Conservation (phyloP, 306 rosid genomes). For the Cicer pinnatifidum region DNA sequence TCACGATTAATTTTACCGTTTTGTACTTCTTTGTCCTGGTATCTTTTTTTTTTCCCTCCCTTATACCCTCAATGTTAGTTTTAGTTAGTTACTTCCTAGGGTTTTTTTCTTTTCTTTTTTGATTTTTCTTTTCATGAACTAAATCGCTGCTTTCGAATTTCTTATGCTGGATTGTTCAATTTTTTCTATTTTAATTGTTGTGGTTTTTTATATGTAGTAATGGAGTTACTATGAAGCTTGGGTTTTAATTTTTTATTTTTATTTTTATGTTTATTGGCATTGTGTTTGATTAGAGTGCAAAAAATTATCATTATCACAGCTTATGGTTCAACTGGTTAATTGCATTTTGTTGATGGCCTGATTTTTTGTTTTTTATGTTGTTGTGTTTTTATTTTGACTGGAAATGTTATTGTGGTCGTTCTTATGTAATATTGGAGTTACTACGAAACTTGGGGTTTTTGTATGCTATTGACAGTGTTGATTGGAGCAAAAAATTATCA, state of each 20-base stretch:
- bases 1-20: background rate
- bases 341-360: no score
- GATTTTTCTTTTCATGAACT: background rate
- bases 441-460: background rate
- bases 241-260: background rate
- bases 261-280: slow-evolving; percentile 21
- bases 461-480: background rate
- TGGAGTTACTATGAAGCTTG: background rate
- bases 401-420: background rate
- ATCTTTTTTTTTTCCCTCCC: background rate
- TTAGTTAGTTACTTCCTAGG: slow-evolving; percentile 32
- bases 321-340: no score
- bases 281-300: background rate
- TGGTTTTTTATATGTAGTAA: background rate
- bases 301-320: no score
- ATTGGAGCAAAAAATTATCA: no score
- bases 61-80: slow-evolving; percentile 13
- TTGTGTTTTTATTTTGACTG: no score
- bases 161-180: background rate
- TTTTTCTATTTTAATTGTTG: slow-evolving; percentile 6
- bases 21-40: background rate
- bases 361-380: no score
- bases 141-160: background rate
- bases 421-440: background rate
- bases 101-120: slow-evolving; percentile 5